These are phyloP conservation scores for Pilatotrama ljubarskyi DNA, from an alignment of 768 basidiomycete species.

Conservation along the genomic window DNA sequence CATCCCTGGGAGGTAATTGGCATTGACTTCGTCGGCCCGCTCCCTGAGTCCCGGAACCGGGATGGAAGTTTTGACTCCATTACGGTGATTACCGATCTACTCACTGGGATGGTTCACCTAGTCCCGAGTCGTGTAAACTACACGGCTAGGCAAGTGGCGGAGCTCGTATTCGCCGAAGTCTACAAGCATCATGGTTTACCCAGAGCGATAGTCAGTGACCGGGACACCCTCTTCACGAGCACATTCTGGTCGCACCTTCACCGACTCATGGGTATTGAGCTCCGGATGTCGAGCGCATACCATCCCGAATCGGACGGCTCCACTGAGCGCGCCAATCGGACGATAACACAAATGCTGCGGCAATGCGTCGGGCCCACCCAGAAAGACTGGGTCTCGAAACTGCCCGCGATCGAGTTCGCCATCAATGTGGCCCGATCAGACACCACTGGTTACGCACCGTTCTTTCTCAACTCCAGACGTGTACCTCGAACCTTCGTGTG, in stretches of 20 bases:
- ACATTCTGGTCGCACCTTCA: conserved; percentile 34
- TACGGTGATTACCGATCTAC: conserved; percentile 25
- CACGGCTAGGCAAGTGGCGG: conserved; percentile 33
- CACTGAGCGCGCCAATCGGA: conserved; percentile 24
- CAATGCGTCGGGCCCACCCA: conserved; percentile 14
- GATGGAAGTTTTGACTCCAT: conserved; percentile 28
- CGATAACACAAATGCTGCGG: conserved; percentile 23
- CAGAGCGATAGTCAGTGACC: neutral
- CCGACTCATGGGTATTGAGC: conserved; percentile 21
- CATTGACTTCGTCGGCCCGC: conserved; percentile 41
- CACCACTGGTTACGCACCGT: conserved; percentile 38
- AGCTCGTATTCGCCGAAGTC: conserved; percentile 35
- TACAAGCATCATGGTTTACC: conserved; percentile 38
- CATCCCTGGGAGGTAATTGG: conserved; percentile 41
- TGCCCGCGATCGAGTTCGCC: conserved; percentile 41
- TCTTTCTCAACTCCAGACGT: conserved; percentile 28
- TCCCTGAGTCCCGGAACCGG: conserved; percentile 32
- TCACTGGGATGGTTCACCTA: conserved; percentile 29
- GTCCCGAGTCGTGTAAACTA: conserved; percentile 33
- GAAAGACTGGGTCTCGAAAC: conserved; percentile 32
- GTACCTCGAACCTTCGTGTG: conserved; percentile 31
- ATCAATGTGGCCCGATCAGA: conserved; percentile 36
- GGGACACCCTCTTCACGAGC: conserved; percentile 33
- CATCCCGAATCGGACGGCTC: conserved; percentile 37
- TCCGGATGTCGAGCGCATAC: conserved; percentile 30